phyloP scores from a whole-genome alignment of 352 stramenopile species.

The Pythium folliculosum region DNA sequence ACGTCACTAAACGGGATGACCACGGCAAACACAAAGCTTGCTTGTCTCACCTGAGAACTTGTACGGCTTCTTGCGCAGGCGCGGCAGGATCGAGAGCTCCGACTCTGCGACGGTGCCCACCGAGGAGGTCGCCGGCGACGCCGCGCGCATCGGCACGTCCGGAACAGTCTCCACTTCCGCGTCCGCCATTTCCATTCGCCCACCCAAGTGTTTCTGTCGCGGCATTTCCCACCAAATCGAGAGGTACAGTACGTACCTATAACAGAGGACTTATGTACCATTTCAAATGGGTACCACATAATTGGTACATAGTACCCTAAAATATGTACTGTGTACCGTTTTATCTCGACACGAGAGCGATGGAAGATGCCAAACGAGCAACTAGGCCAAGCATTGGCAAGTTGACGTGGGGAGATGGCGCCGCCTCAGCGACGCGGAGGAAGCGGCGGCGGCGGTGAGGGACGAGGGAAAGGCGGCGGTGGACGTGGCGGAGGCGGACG shows the following conservation, averaged over 20 bases:
- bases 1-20: constrained; percentile 4
- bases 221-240: not conserved
- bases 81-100: constrained; percentile 38
- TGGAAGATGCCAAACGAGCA: constrained; percentile 18
- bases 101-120: constrained; percentile 4
- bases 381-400: not conserved
- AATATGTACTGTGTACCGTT: constrained; percentile 11
- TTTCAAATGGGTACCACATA: not conserved
- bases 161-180: not conserved
- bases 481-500: constrained; percentile 16
- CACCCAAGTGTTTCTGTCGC: not conserved
- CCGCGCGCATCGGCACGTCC: constrained; percentile 8
- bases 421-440: constrained; percentile 22
- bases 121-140: constrained; percentile 4
- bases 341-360: not conserved
- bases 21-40: not conserved
- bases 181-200: constrained; percentile 13
- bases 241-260: not conserved
- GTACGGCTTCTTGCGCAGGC: constrained; percentile 61
- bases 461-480: constrained; percentile 7
- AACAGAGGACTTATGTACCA: constrained; percentile 2
- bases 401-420: constrained; percentile 23
- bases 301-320: constrained; percentile 1
- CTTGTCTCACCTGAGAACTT: constrained; percentile 59
- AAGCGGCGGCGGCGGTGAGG: constrained; percentile 6